Percentiles rank a stretch among this genome's conserved stretches.
phyloP scores from a whole-genome alignment of 2,329 filamentous ascomycete genomes.

The Phoma sp. region DNA sequence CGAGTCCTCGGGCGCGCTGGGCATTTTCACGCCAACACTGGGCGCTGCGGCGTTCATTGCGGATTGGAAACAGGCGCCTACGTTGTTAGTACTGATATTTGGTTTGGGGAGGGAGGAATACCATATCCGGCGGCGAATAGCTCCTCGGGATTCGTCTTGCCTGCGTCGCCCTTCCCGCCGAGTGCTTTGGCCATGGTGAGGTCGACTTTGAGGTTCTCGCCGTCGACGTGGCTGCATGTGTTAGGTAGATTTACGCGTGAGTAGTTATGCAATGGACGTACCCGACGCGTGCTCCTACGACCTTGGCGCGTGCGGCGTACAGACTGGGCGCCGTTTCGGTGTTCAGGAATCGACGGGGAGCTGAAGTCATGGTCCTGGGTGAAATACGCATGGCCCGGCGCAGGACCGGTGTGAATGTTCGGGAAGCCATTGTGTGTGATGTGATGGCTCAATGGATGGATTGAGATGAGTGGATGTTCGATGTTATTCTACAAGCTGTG shows the following conservation, averaged over 20 bases:
- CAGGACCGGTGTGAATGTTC: slow-evolving; percentile 21
- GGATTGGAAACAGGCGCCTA: slow-evolving; percentile 54
- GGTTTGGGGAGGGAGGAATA: too few species aligned
- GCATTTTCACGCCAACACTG: slow-evolving; percentile 53
- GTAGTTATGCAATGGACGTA: too few species aligned
- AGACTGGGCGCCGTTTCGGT: slow-evolving; percentile 51
- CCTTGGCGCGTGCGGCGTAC: slow-evolving; percentile 50
- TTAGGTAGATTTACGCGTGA: too few species aligned
- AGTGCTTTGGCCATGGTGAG: slow-evolving; percentile 56
- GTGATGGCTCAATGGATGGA: not conserved
- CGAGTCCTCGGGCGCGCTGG: slow-evolving; percentile 47
- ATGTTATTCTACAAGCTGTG: not conserved
- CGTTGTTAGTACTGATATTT: too few species aligned
- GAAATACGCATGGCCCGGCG: slow-evolving; percentile 22
- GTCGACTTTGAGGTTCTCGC: slow-evolving; percentile 48
- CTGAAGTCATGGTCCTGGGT: not conserved
- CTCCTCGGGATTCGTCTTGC: slow-evolving; percentile 57
- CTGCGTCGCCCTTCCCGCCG: slow-evolving; percentile 50
- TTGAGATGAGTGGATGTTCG: not conserved
- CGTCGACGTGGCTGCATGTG: slow-evolving; percentile 44
- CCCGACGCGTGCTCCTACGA: slow-evolving; percentile 51
- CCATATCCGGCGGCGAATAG: slow-evolving; percentile 59
- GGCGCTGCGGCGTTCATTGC: slow-evolving; percentile 56
- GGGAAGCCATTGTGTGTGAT: slow-evolving; percentile 22
- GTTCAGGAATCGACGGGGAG: slow-evolving; percentile 45